Percentiles rank a stretch among this genome's conserved stretches.
These are phyloP conservation scores for Aspergillus affinis DNA, from an alignment of 495 filamentous ascomycete genomes.

Conservation along the genomic window DNA sequence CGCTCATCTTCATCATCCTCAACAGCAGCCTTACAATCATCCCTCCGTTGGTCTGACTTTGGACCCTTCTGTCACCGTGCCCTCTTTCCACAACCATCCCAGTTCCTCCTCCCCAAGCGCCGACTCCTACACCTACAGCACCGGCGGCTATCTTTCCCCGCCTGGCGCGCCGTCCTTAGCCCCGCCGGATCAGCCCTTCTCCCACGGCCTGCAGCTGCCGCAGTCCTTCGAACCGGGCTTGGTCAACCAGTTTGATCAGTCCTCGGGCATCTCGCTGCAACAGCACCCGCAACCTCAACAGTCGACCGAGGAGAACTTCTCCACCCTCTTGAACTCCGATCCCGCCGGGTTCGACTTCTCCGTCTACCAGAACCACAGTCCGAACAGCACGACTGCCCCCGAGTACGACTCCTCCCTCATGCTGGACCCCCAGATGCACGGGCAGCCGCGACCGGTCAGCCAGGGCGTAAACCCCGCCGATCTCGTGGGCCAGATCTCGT, in stretches of 20 bases:
- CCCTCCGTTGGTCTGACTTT: constrained; percentile 35
- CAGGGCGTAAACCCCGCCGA: constrained; percentile 61
- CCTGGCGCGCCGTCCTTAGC: constrained; percentile 28
- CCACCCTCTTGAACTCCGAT: constrained; percentile 39
- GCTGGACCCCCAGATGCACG: constrained; percentile 48
- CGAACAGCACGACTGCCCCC: constrained; percentile 30
- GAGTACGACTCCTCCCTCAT: constrained; percentile 42
- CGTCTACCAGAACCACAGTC: constrained; percentile 38
- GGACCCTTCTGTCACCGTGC: constrained; percentile 38
- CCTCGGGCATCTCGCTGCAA: constrained; percentile 24
- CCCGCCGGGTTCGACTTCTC: constrained; percentile 40
- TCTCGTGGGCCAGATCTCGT: constrained; percentile 70
- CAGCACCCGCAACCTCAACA: constrained; percentile 15
- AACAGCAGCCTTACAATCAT: constrained; percentile 34
- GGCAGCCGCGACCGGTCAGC: constrained; percentile 38
- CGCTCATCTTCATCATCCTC: constrained; percentile 29
- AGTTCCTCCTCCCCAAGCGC: constrained; percentile 24
- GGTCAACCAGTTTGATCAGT: constrained; percentile 36
- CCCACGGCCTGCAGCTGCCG: constrained; percentile 35
- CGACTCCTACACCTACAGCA: constrained; percentile 34
- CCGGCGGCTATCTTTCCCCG: constrained; percentile 30
- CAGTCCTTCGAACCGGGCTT: constrained; percentile 42
- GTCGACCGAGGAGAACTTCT: constrained; percentile 39
- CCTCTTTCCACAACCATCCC: constrained; percentile 26
- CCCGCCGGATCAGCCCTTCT: constrained; percentile 33